A percentile compares a stretch with the other conserved stretches of the same genome.
Conservation (phyloP, 345 rosid species). For the Bruguiera sexangula region DNA sequence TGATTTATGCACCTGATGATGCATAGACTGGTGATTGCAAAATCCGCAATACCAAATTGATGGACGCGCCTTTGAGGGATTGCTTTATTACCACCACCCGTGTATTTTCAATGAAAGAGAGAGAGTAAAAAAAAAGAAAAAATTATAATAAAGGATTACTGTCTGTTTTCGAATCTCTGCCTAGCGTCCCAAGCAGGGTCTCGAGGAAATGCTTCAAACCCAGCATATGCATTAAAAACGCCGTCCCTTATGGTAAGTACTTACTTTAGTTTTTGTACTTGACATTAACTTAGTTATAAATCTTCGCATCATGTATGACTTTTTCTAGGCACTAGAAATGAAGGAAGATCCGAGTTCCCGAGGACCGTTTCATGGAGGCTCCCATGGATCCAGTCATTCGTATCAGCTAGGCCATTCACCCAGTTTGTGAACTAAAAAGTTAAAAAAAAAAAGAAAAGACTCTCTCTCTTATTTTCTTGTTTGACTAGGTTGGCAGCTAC, state of each 20-base stretch:
- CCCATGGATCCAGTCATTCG: constrained; percentile 6
- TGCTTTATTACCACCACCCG: neutral
- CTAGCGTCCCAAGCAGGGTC: too few relatives aligned
- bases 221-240: neutral
- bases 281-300: neutral
- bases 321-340: constrained; percentile 8
- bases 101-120: neutral
- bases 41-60: neutral
- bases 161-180: too few relatives aligned
- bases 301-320: neutral
- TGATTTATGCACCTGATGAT: neutral
- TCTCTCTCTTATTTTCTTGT: neutral
- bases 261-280: neutral
- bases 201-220: too few relatives aligned
- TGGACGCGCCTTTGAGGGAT: neutral
- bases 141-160: too few relatives aligned
- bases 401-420: constrained; percentile 16
- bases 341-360: constrained; percentile 16
- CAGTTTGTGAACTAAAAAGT: constrained; percentile 10
- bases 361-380: constrained; percentile 2
- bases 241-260: neutral
- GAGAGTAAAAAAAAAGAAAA: neutral
- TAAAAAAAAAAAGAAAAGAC: neutral
- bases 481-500: neutral
- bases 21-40: neutral